Percentiles rank a stretch among this genome's conserved stretches.
Conservation (phyloP, 2,329 filamentous ascomycete species). For the Chaetoscypha palmicola region DNA sequence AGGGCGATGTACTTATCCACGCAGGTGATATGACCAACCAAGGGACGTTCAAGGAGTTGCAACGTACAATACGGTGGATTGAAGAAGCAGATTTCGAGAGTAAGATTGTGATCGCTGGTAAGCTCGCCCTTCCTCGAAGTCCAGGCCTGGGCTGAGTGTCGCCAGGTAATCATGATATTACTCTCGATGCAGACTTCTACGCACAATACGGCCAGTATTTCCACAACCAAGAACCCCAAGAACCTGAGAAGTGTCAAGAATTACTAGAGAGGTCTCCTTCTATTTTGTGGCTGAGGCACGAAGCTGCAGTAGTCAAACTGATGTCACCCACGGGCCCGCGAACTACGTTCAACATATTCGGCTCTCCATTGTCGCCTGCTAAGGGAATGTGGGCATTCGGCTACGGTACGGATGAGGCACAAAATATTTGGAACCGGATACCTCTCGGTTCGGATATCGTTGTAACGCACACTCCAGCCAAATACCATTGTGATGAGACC, state of each 20-base stretch:
- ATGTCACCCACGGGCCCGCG: slow-evolving; percentile 45
- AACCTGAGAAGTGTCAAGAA: slow-evolving; percentile 44
- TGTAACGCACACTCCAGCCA: slow-evolving; percentile 64
- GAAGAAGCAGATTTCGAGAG: slow-evolving; percentile 59
- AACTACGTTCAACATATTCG: slow-evolving; percentile 61
- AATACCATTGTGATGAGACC: slow-evolving; percentile 49
- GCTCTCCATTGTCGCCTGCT: slow-evolving; percentile 58
- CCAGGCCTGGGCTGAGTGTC: slow-evolving; percentile 10
- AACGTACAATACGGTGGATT: slow-evolving; percentile 59
- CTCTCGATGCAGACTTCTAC: slow-evolving; percentile 60
- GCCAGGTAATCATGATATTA: slow-evolving; percentile 68
- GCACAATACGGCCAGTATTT: slow-evolving; percentile 44
- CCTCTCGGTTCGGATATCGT: slow-evolving; percentile 57
- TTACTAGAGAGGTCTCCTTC: slow-evolving; percentile 39
- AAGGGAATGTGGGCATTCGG: slow-evolving; percentile 59
- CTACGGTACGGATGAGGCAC: slow-evolving; percentile 41
- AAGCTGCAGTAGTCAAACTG: slow-evolving; percentile 47
- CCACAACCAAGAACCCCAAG: slow-evolving; percentile 50
- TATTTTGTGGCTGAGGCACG: slow-evolving; percentile 60
- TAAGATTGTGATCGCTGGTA: slow-evolving; percentile 66
- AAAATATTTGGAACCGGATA: slow-evolving; percentile 51
- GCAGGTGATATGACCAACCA: slow-evolving; percentile 72
- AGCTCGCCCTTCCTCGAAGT: background rate
- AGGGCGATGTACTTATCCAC: slow-evolving; percentile 68
- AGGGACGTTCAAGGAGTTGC: slow-evolving; percentile 54